phyloP scores from a whole-genome alignment of 768 basidiomycete species.

The Daedaleopsis nitida region DNA sequence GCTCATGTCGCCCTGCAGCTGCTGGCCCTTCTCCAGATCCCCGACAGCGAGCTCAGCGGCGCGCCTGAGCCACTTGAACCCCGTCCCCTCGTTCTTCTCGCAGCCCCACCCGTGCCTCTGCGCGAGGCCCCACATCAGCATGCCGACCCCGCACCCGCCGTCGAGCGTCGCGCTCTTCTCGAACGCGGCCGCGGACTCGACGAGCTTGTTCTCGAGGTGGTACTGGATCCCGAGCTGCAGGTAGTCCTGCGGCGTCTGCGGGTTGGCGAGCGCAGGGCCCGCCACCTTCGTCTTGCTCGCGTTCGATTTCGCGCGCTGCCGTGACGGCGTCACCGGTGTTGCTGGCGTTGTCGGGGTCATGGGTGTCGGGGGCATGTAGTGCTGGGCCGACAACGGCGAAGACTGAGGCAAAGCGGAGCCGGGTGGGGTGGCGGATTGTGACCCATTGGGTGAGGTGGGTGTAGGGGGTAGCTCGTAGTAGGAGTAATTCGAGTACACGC shows the following conservation, averaged over 20 bases:
- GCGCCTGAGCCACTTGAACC: constrained; percentile 79
- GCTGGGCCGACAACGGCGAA: constrained; percentile 6
- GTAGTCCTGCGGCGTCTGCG: constrained; percentile 59
- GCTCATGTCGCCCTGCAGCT: constrained; percentile 47
- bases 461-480: constrained; percentile 60
- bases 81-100: constrained; percentile 73
- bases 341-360: constrained; percentile 1
- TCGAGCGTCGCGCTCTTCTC: constrained; percentile 71
- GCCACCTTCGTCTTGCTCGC: constrained; percentile 6
- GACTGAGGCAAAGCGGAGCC: constrained; percentile 9
- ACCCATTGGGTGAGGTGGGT: constrained; percentile 40
- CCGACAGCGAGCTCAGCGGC: constrained; percentile 82
- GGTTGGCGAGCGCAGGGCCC: constrained; percentile 6
- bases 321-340: background rate
- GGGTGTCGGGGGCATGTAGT: constrained; percentile 5
- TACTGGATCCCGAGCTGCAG: constrained; percentile 76
- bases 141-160: constrained; percentile 86
- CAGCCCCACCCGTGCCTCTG: constrained; percentile 90
- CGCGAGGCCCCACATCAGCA: constrained; percentile 90
- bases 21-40: constrained; percentile 68
- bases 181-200: constrained; percentile 71
- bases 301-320: background rate
- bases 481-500: constrained; percentile 66
- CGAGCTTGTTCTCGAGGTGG: constrained; percentile 73
- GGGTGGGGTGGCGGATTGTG: constrained; percentile 14